Conservation (phyloP, 2,329 filamentous ascomycete species). For the Sclerotinia borealis region DNA sequence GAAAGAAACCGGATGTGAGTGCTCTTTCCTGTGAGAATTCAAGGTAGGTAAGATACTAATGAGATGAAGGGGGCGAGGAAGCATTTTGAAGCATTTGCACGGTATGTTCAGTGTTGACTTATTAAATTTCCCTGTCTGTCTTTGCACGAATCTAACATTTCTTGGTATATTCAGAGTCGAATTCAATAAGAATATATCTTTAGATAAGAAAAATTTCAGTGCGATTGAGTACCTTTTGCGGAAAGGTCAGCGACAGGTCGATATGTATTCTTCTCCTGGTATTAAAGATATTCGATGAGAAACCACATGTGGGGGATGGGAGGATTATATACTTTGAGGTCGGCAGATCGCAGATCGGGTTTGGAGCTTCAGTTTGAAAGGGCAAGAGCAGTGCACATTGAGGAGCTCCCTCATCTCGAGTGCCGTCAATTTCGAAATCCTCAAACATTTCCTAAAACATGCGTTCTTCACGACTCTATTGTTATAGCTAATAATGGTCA, state of each 20-base stretch:
- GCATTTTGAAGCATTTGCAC: constrained; percentile 59
- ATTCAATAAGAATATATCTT: constrained; percentile 58
- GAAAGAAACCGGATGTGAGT: constrained; percentile 70
- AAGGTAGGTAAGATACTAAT: neutral
- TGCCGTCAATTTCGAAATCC: neutral
- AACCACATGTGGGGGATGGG: neutral
- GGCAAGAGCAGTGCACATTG: constrained; percentile 13
- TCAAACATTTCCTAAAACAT: constrained; percentile 24
- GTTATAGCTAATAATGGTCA: constrained; percentile 22
- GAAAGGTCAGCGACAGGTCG: constrained; percentile 59
- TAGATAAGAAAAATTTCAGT: constrained; percentile 64
- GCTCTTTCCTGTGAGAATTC: neutral
- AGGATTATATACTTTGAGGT: neutral
- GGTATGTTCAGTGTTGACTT: constrained; percentile 39
- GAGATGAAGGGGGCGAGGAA: constrained; percentile 44
- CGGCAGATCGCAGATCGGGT: neutral
- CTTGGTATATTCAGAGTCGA: constrained; percentile 52
- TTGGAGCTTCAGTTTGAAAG: constrained; percentile 8
- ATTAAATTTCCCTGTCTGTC: neutral
- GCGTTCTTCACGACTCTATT: constrained; percentile 21
- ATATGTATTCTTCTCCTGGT: constrained; percentile 58
- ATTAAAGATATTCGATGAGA: constrained; percentile 52
- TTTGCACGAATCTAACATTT: neutral
- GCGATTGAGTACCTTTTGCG: constrained; percentile 64
- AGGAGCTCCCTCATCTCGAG: neutral